Conservation (phyloP, 2,329 filamentous ascomycete species). For the Calonectria ilicicola region DNA sequence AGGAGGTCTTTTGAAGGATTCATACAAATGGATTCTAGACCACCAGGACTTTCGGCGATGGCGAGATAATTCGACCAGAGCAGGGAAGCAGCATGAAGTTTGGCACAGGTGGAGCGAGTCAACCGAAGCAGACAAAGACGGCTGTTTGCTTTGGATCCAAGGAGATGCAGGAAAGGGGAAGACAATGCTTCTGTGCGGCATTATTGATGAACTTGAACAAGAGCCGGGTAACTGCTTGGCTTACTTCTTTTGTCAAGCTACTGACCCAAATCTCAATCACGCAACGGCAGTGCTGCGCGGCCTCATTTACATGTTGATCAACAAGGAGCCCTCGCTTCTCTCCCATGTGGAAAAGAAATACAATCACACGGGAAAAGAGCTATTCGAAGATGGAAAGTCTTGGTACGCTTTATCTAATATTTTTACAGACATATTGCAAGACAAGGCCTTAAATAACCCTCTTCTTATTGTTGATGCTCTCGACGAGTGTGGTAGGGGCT, state of each 20-base stretch:
- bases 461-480: constrained; percentile 59
- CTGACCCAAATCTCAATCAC: background rate
- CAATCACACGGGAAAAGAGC: background rate
- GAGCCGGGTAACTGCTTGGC: background rate
- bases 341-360: background rate
- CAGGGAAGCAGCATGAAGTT: no score
- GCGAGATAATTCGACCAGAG: background rate
- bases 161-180: background rate
- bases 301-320: background rate
- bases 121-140: background rate
- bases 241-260: background rate
- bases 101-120: no score
- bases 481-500: constrained; percentile 54
- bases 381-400: background rate
- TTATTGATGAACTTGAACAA: background rate
- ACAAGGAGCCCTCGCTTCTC: background rate
- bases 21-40: background rate
- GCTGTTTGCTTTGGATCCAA: background rate
- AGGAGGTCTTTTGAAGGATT: background rate
- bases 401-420: background rate
- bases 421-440: background rate
- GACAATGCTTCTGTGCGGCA: background rate
- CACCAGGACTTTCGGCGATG: background rate
- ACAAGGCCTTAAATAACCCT: background rate
- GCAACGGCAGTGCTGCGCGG: background rate